Base-by-base conservation (phyloP, 2,329 filamentous ascomycete genomes). In the Calonectria pseudoturangicola region DNA sequence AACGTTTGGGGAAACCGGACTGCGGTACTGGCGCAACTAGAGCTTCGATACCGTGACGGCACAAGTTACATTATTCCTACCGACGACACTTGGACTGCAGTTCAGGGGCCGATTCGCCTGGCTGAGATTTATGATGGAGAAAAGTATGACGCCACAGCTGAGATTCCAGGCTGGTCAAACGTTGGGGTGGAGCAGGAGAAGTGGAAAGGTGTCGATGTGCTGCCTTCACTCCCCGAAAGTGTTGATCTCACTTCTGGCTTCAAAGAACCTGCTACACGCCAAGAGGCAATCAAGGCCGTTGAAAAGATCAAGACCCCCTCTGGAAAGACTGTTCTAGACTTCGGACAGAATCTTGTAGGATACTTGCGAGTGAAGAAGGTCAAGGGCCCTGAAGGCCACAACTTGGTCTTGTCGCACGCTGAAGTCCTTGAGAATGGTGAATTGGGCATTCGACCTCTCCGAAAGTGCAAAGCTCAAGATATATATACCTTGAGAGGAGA, bases 311-410 rank as follows among this genome's bases (percentile, higher is more conserved):
- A 65, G 0, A 83, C 80, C 18, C 81, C 81, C 2, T 79, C 79
- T 4, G 87, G 88, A 5, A 88, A 88, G 75, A 86, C 82, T 0
- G 81, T 91, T 1, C 71, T 91, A 6, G 89, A 92, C 73, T 91
- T 91, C 77, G 89, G 89, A 2, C 89, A 92, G 76, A 91, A 92
- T 74, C 81, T 91, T 0, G 89, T 91, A 0, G 90, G 90, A 1
- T 85, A 84, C 74, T 68, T 90, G 1, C 80, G 81, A 2, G 73
- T 91, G 13, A 82, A 75, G 1, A 77, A 80, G 0, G 77, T 87
- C 2, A 75, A 75, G 47, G 86, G 83, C 0, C 80, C 83, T 0
- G 76, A 78, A 3, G 86, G 85, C 1, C 82, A 84, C 3, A 83
- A 80, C 10, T 84, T 91, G 25, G 84, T 81, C 4, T 81, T 92